phyloP scores from a whole-genome alignment of 805 yeast species.

The Ascoidea asiatica region DNA sequence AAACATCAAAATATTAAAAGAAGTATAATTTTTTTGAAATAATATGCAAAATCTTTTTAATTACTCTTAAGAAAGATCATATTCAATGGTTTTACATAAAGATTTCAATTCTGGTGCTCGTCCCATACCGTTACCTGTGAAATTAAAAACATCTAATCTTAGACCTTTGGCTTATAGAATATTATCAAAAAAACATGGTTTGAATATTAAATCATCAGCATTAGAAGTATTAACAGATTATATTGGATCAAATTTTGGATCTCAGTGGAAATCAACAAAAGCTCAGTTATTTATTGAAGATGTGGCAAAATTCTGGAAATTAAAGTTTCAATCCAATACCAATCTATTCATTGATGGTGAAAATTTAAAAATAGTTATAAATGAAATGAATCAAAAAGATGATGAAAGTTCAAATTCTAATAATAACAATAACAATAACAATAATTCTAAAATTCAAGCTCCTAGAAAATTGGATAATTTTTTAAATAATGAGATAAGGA shows the following conservation, averaged over 20 bases:
- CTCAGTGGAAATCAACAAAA: constrained; percentile 66
- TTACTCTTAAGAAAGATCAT: too few species aligned
- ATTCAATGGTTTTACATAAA: too few species aligned
- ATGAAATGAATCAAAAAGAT: constrained; percentile 31
- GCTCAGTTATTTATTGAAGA: constrained; percentile 60
- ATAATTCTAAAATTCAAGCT: neutral
- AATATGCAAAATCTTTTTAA: too few species aligned
- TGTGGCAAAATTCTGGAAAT: constrained; percentile 70
- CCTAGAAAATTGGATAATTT: constrained; percentile 10
- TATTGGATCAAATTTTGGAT: constrained; percentile 67
- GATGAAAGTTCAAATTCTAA: constrained; percentile 6
- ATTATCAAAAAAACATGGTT: constrained; percentile 82
- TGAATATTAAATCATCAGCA: constrained; percentile 81
- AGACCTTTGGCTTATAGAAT: constrained; percentile 89
- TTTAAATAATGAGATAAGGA: constrained; percentile 5
- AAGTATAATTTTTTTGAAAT: too few species aligned
- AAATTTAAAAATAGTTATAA: constrained; percentile 48
- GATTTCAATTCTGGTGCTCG: too few species aligned
- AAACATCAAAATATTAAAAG: too few species aligned
- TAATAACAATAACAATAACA: constrained; percentile 2
- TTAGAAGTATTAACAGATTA: constrained; percentile 58
- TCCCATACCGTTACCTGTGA: constrained; percentile 51
- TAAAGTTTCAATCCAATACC: constrained; percentile 48
- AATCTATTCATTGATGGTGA: constrained; percentile 77
- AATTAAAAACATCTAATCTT: constrained; percentile 65